Evolutionary conservation across 208 protist species (phyloP), one percentile per base, ranked within the genome.

Genomic region (Novymonas esmeraldas): DNA sequence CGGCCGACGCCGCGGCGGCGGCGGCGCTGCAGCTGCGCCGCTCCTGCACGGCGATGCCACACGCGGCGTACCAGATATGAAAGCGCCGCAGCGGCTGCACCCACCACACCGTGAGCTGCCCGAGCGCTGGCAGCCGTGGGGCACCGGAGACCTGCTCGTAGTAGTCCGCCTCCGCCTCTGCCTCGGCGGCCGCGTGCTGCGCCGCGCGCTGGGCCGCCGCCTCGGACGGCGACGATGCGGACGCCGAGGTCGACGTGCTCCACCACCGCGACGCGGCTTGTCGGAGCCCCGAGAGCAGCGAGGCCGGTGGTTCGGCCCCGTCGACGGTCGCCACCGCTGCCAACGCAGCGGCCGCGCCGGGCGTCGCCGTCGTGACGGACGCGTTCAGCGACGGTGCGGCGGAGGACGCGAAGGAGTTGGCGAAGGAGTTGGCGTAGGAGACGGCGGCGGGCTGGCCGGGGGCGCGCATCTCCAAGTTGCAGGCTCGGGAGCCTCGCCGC

Each of bases 151-250:
- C 73, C 24, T 81, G 74, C 33, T 82, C 64, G 54, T 84, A 93
- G 64, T 85, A 93, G 52, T 93, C 87, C n/a, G 76, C 64, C 24
- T 85, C 82, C 14, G 73, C 70, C 45, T 87, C 85, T 14, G 45
- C 74, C n/a, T 70, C 61, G 6, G 51, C 73, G 10, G 55, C 39
- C 4, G 64, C 68, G 64, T 70, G 59, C 58, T 64, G 63, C 34
- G 45, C 55, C 1, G 46, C 65, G 3, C 59, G 45, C 54, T 45
- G 38, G 11, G 52, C 16, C 34, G 64, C 50, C 11, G 26, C 22
- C 16, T 55, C 39, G 0, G 34, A 58, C 7, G 55, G 36, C 36
- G 56, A 22, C 6, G 45, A 34, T 5, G 46, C 31, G 14, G 51
- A 54, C 2, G 58, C 49, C 33, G 50, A 64, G 22, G 28, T 69